Percentiles rank a stretch among this genome's conserved stretches.
phyloP scores from a whole-genome alignment of 352 stramenopile genomes.

The Phytopythium cucurbitacearum region DNA sequence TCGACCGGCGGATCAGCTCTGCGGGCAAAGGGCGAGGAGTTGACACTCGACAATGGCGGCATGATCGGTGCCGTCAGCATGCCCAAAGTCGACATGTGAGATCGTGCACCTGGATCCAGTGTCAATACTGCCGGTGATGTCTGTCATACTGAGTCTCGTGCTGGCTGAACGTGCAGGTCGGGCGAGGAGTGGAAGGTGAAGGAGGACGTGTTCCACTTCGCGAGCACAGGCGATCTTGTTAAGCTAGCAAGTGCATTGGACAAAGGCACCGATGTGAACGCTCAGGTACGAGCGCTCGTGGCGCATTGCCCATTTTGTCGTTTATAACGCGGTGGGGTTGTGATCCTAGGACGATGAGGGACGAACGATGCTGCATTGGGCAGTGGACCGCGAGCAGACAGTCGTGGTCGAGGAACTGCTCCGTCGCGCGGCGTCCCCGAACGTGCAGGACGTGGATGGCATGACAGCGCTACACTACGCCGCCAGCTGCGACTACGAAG shows the following conservation, averaged over 20 bases:
- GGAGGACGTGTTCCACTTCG: constrained; percentile 69
- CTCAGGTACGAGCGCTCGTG: constrained; percentile 19
- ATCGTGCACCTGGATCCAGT: background rate
- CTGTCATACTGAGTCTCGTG: background rate
- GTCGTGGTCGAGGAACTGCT: constrained; percentile 51
- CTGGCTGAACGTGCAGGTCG: constrained; percentile 23
- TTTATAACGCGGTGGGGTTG: background rate
- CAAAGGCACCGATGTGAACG: constrained; percentile 36
- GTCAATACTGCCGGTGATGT: background rate
- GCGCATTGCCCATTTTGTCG: background rate
- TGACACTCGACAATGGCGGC: constrained; percentile 27
- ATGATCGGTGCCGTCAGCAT: constrained; percentile 60
- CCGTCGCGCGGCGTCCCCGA: constrained; percentile 42
- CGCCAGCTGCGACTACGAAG: constrained; percentile 65
- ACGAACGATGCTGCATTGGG: constrained; percentile 81
- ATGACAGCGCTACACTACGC: constrained; percentile 82
- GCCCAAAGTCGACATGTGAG: constrained; percentile 67
- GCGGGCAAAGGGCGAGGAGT: constrained; percentile 19
- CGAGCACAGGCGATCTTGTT: constrained; percentile 53
- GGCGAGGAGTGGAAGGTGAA: constrained; percentile 74
- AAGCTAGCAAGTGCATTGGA: constrained; percentile 44
- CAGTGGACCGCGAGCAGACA: constrained; percentile 60
- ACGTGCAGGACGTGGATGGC: constrained; percentile 67
- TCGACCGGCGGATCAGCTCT: constrained; percentile 11
- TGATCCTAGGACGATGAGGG: constrained; percentile 52